Percentiles rank a stretch among this genome's conserved stretches.
Evolutionary conservation across 2,329 filamentous ascomycete genomes (phyloP).

Genomic region (Alternaria sp.): DNA sequence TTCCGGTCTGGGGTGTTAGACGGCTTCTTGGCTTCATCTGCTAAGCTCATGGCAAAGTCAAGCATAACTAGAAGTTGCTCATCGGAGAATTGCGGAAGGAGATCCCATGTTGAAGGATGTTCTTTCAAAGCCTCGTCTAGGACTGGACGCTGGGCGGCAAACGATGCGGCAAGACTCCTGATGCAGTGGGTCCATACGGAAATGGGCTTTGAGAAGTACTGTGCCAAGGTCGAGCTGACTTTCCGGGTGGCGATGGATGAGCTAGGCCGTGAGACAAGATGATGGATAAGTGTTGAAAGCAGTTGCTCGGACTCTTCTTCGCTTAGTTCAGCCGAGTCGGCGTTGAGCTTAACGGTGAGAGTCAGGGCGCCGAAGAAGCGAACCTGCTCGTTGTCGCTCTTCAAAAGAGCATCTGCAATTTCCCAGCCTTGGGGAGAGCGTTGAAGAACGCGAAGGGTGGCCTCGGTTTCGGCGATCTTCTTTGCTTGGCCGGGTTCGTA

Average conservation of each 20-base stretch:
- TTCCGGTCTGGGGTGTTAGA: conserved; percentile 63
- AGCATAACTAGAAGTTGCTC: conserved; percentile 64
- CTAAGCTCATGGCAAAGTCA: conserved; percentile 69
- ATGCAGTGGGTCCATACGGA: conserved; percentile 70
- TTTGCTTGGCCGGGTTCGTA: conserved; percentile 56
- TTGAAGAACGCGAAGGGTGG: conserved; percentile 79
- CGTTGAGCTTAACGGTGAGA: conserved; percentile 92
- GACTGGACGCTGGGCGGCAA: conserved; percentile 56
- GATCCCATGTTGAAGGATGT: conserved; percentile 51
- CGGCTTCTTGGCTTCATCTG: conserved; percentile 71
- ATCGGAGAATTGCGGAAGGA: conserved; percentile 57
- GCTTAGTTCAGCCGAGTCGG: conserved; percentile 66
- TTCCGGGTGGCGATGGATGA: conserved; percentile 72
- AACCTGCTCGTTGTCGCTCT: conserved; percentile 72
- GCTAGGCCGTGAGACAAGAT: conserved; percentile 43
- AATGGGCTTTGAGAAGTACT: conserved; percentile 76
- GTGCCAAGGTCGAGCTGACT: conserved; percentile 76
- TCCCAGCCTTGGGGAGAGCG: conserved; percentile 83
- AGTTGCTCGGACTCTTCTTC: conserved; percentile 45
- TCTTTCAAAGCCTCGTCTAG: conserved; percentile 57
- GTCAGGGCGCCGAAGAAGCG: conserved; percentile 94
- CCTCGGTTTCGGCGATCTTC: conserved; percentile 66
- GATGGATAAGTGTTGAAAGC: conserved; percentile 45
- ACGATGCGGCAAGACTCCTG: conserved; percentile 66
- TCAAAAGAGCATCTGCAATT: conserved; percentile 77